These are phyloP conservation scores for Cinchona pubescens DNA, from an alignment of 257 asterid genomes.

Conservation along the genomic window DNA sequence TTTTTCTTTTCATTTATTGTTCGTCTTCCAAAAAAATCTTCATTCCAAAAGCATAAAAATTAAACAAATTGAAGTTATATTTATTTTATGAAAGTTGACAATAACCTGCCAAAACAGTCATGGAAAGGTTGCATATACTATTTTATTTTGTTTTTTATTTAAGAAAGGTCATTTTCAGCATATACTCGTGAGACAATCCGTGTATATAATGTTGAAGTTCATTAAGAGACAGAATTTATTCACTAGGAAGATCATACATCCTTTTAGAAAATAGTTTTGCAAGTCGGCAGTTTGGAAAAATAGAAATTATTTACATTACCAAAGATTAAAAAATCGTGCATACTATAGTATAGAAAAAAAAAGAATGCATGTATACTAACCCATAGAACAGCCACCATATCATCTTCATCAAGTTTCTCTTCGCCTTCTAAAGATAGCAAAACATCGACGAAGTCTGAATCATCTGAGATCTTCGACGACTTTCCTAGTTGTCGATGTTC, in stretches of 20 bases:
- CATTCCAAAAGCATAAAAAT: not conserved
- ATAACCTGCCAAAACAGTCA: not conserved
- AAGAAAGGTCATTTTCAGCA: constrained; percentile 19
- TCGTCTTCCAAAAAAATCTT: not conserved
- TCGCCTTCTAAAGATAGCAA: constrained; percentile 65
- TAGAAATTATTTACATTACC: not conserved
- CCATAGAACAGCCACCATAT: constrained; percentile 82
- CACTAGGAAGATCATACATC: not conserved
- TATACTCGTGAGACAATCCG: constrained; percentile 1
- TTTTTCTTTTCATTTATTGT: not conserved
- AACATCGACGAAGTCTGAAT: constrained; percentile 61
- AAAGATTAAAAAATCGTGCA: not conserved
- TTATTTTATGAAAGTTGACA: not conserved
- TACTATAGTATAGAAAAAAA: not conserved
- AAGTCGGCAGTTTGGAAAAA: not conserved
- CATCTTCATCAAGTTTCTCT: constrained; percentile 67
- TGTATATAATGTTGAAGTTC: constrained; percentile 3
- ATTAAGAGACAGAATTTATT: not conserved
- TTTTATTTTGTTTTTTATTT: no score
- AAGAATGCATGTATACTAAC: constrained; percentile 26
- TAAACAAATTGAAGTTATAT: not conserved
- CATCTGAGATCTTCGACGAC: constrained; percentile 14
- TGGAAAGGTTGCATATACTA: not conserved
- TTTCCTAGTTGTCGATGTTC: constrained; percentile 28
- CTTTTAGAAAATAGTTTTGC: not conserved